Percentiles rank a stretch among this genome's conserved stretches.
Evolutionary conservation across 768 basidiomycete species (phyloP).

Genomic region (Serendipita sp.): DNA sequence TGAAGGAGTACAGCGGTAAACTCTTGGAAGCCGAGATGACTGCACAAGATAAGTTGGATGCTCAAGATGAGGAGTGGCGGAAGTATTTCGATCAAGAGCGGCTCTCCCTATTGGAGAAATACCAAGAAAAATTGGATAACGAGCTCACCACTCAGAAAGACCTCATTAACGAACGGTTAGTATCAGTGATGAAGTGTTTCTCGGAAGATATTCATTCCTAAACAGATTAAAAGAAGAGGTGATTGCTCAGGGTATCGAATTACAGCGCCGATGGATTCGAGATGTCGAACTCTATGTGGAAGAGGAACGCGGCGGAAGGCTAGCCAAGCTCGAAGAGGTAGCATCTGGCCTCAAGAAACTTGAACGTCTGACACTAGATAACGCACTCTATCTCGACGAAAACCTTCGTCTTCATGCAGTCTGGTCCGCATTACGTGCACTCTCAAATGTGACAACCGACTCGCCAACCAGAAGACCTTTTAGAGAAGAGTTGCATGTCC

Average conservation of each 20-base stretch:
- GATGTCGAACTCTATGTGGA: conserved; percentile 94
- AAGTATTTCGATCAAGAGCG: conserved; percentile 68
- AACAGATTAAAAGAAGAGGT: conserved; percentile 82
- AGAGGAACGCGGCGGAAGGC: conserved; percentile 85
- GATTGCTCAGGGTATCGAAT: conserved; percentile 89
- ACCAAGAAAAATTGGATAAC: conserved; percentile 69
- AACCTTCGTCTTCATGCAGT: conserved; percentile 82
- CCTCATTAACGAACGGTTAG: conserved; percentile 85
- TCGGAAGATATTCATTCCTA: not conserved
- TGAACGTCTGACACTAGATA: conserved; percentile 81
- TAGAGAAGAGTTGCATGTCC: conserved; percentile 72
- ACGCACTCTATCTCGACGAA: conserved; percentile 79
- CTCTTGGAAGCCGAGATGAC: conserved; percentile 73
- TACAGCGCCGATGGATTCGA: conserved; percentile 91
- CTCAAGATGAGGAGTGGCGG: conserved; percentile 74
- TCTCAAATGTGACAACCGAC: conserved; percentile 46
- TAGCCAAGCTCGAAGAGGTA: conserved; percentile 88
- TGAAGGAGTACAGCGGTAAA: conserved; percentile 60
- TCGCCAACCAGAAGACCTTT: conserved; percentile 63
- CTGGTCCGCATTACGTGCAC: conserved; percentile 81
- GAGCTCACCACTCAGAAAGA: conserved; percentile 82
- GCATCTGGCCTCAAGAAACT: conserved; percentile 79
- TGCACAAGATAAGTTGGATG: conserved; percentile 68
- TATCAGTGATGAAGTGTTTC: not conserved
- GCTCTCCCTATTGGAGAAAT: conserved; percentile 50